Evolutionary conservation across 192 early-diverging fungal genomes (phyloP).

Genomic region (Paraglomus brasilianum): DNA sequence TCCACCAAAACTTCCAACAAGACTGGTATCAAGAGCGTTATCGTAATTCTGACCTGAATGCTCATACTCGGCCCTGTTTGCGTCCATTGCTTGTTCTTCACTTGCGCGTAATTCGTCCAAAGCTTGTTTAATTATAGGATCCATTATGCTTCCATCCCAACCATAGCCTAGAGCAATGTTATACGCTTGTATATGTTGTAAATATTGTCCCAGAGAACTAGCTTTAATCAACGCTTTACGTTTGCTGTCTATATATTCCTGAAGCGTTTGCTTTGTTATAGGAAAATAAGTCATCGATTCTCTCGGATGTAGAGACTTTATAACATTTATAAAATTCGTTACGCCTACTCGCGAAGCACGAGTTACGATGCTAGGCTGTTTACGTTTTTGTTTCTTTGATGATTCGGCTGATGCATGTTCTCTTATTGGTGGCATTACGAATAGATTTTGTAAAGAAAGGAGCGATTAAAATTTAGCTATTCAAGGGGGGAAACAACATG

Average conservation of each 20-base stretch:
- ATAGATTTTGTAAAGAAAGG: no score
- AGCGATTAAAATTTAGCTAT: no score
- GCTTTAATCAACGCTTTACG: slow-evolving; percentile 27
- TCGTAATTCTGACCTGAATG: no score
- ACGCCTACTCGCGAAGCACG: slow-evolving; percentile 24
- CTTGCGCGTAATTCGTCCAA: slow-evolving; percentile 23
- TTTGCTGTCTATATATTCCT: slow-evolving; percentile 27
- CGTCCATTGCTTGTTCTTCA: slow-evolving; percentile 24
- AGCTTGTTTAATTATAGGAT: slow-evolving; percentile 26
- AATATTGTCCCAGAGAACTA: slow-evolving; percentile 30
- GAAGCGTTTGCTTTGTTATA: slow-evolving; percentile 16
- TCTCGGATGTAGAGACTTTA: slow-evolving; percentile 22
- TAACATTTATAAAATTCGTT: slow-evolving; percentile 28
- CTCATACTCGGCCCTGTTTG: no score
- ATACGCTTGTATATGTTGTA: slow-evolving; percentile 30
- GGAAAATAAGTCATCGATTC: slow-evolving; percentile 28
- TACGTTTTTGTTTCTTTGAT: no score
- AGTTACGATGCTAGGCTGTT: slow-evolving; percentile 23
- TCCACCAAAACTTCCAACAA: no score
- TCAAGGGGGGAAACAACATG: no score
- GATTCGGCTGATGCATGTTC: no score
- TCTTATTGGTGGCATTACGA: no score
- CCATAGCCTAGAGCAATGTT: slow-evolving; percentile 23
- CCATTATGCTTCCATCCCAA: slow-evolving; percentile 21
- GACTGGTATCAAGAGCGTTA: no score